Percentiles rank a stretch among this genome's conserved stretches.
phyloP scores from a whole-genome alignment of 108 stramenopile species.

The Cyclotella cryptica region DNA sequence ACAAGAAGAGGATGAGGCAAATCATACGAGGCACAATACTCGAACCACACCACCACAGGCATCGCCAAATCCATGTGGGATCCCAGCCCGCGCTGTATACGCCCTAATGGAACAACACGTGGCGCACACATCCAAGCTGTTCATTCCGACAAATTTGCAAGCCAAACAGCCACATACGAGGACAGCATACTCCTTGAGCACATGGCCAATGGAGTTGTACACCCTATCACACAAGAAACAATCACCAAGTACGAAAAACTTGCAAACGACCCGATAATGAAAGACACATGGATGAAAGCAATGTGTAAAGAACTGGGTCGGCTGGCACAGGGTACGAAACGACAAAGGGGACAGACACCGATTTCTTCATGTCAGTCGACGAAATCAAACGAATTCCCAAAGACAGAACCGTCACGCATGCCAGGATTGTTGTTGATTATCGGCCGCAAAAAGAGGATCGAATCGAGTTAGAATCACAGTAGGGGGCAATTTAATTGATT shows the following conservation, averaged over 20 bases:
- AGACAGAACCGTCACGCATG: background rate
- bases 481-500: constrained; percentile 2
- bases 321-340: constrained; percentile 34
- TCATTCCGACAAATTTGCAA: no score
- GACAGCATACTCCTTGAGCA: no score
- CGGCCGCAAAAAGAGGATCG: background rate
- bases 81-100: no score
- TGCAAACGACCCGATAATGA: background rate
- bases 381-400: constrained; percentile 14
- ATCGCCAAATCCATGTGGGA: no score
- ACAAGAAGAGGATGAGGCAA: no score
- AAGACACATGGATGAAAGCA: constrained; percentile 27
- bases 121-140: no score
- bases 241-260: constrained; percentile 42
- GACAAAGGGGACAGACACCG: constrained; percentile 16
- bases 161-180: no score
- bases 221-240: background rate
- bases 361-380: background rate
- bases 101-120: no score
- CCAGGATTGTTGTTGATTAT: background rate
- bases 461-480: background rate
- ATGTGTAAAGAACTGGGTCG: constrained; percentile 43
- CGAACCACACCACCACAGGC: no score
- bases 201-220: background rate
- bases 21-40: no score